Evolutionary conservation across 306 rosid genomes (phyloP), one percentile per base, ranked within the genome.

Genomic region (Crataegus laevigata): DNA sequence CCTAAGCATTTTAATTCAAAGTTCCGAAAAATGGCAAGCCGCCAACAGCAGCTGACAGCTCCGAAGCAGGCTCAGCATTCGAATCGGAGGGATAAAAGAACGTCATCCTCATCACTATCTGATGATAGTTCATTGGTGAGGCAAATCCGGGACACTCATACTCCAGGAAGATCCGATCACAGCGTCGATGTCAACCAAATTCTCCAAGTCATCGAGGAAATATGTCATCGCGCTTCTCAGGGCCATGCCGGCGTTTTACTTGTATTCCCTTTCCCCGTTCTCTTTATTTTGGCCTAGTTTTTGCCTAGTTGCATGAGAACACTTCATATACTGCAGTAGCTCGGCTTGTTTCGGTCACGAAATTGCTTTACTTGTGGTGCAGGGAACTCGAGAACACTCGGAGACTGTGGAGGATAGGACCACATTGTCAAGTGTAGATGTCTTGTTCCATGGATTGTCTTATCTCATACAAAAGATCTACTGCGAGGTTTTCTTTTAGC

Each of bases 41-140:
- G 4, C 21, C 36, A 26, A 11, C 11, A 8, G 24, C 24, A 70
- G 65, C 74, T 45, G 24, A 52, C 22, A 9, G 52, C 74, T 40
- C 75, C 86, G 29, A 82, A 22, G 62, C 69, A 38, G 84, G 74
- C 17, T 50, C 43, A 76, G 0, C 34, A 6, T 8, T 11, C 40
- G 24, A 11, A 34, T 24, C 82, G 71, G 87, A 84, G 55, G 71
- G 94, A 88, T 42, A 68, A 76, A 22, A 78, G 90, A 69, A 73
- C 79, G 88, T 80, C 81, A 74, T 66, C 84, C 22, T 6, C 61
- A 55, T 4, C 28, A 55, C 69, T 82, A 7, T 82, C 98, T 47
- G 97, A 90, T 69, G 97, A 91, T 38, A 88, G 60, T 78, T 88
- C 87, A 47, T 75, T 94, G 88, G 84, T 84, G 86, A 88, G 87